Evolutionary conservation across 352 stramenopile genomes (phyloP).

Genomic region (Phytophthora citrophthora): DNA sequence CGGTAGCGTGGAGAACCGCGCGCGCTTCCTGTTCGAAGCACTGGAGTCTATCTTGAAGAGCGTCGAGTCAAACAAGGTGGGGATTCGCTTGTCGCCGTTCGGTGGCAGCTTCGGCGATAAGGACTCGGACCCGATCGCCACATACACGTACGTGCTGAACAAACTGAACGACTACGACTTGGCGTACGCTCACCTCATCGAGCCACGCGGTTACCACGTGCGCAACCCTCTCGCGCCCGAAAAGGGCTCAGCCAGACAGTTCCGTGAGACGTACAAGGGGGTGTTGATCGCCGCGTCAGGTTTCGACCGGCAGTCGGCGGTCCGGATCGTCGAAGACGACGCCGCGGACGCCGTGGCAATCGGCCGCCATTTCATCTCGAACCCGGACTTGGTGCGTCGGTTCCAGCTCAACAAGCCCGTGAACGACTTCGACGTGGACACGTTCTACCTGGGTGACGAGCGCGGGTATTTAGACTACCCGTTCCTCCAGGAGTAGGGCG

Average conservation of each 20-base stretch:
- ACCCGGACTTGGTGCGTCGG: constrained; percentile 72
- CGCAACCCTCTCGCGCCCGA: constrained; percentile 41
- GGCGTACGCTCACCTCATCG: constrained; percentile 66
- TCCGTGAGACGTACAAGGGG: constrained; percentile 68
- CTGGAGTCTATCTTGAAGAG: constrained; percentile 61
- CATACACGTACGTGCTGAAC: constrained; percentile 60
- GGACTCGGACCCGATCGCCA: constrained; percentile 51
- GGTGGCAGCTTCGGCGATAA: constrained; percentile 55
- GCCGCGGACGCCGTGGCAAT: constrained; percentile 69
- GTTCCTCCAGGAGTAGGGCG: constrained; percentile 35
- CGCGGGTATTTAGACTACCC: constrained; percentile 64
- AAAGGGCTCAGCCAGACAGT: constrained; percentile 51
- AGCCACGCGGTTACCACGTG: constrained; percentile 58
- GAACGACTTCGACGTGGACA: constrained; percentile 48
- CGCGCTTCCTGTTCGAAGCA: constrained; percentile 76
- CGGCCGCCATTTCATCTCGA: constrained; percentile 77
- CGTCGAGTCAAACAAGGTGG: constrained; percentile 43
- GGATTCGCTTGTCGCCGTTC: constrained; percentile 56
- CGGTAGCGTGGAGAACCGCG: constrained; percentile 86
- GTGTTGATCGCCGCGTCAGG: constrained; percentile 65
- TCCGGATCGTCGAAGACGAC: constrained; percentile 56
- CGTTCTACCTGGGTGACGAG: constrained; percentile 54
- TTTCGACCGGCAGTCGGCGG: constrained; percentile 55
- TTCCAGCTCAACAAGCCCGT: constrained; percentile 53
- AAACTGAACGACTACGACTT: constrained; percentile 67